phyloP scores from a whole-genome alignment of 176 grass and related monocot genomes.

The Phyllostachys edulis region DNA sequence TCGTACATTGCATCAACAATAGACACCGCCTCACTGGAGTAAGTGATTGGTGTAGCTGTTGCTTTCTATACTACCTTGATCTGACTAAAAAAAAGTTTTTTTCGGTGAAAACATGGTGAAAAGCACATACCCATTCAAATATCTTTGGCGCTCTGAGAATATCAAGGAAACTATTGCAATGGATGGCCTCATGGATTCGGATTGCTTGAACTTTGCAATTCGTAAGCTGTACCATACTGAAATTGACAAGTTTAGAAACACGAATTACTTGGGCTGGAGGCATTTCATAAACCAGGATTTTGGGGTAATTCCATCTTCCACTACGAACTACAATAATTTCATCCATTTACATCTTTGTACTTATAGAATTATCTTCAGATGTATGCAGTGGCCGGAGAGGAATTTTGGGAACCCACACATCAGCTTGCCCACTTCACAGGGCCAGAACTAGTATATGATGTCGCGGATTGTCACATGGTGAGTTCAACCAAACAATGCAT shows the following conservation, averaged over 20 bases:
- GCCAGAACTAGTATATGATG: background rate
- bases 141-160: no score
- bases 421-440: background rate
- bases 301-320: background rate
- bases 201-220: background rate
- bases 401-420: background rate
- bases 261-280: background rate
- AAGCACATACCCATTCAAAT: no score
- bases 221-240: background rate
- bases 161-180: background rate
- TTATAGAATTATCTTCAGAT: background rate
- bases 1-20: no score
- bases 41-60: no score
- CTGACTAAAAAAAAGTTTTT: no score
- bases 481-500: no score
- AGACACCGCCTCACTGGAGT: no score
- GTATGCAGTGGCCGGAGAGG: background rate
- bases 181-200: background rate
- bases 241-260: background rate
- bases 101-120: no score
- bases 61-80: no score
- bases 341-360: fast-evolving
- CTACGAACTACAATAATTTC: fast-evolving
- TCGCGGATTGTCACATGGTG: background rate
- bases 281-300: background rate